Evolutionary conservation across 371 early-diverging fungal genomes (phyloP).

Genomic region (Amoeboaphelidium protococcarum): DNA sequence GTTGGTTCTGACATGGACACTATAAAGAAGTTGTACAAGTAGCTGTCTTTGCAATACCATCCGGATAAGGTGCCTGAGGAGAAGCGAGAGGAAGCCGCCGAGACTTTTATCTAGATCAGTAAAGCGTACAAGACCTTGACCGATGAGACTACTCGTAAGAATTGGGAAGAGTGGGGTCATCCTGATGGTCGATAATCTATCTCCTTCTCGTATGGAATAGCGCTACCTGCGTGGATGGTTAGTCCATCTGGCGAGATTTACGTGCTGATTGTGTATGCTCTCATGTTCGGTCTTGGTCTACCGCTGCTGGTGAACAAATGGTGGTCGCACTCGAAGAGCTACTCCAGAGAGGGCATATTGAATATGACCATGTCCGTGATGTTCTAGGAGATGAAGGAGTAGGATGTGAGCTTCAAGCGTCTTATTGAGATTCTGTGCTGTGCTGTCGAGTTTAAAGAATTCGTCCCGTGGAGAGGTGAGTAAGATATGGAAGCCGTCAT

Average conservation of each 20-base stretch:
- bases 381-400: conserved; percentile 69
- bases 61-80: conserved; percentile 48
- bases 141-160: conserved; percentile 58
- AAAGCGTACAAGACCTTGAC: conserved; percentile 78
- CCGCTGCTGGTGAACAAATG: conserved; percentile 51
- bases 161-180: conserved; percentile 81
- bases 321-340: conserved; percentile 73
- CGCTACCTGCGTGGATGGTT: conserved; percentile 67
- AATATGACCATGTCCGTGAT: conserved; percentile 64
- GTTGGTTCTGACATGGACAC: conserved; percentile 18
- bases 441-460: conserved; percentile 39
- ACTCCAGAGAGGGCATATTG: conserved; percentile 63
- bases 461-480: conserved; percentile 14
- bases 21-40: conserved; percentile 43
- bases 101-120: conserved; percentile 41
- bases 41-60: conserved; percentile 43
- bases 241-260: conserved; percentile 18
- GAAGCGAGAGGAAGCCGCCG: conserved; percentile 20
- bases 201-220: conserved; percentile 72
- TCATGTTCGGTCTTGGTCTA: conserved; percentile 59
- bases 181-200: conserved; percentile 57
- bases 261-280: conserved; percentile 53
- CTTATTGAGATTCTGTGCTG: conserved; percentile 33
- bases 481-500: conserved; percentile 24
- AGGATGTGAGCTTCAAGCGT: conserved; percentile 16